Percentiles rank a stretch among this genome's conserved stretches.
Evolutionary conservation across 352 stramenopile genomes (phyloP).

Genomic region (Pythium biforme): DNA sequence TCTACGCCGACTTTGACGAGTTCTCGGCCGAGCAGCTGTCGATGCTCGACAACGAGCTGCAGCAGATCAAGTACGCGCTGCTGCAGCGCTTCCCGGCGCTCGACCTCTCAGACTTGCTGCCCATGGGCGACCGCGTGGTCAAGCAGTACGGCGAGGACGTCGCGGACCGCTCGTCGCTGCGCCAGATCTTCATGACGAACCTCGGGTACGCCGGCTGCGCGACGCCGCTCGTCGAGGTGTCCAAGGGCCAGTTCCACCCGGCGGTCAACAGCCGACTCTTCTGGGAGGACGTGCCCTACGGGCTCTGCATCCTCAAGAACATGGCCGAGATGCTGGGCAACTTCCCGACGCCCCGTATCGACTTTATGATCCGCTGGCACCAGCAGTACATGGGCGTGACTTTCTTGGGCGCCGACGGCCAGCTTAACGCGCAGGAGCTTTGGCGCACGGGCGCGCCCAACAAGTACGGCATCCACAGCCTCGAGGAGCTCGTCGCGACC

Average conservation of each 20-base stretch:
- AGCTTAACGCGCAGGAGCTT: constrained; percentile 88
- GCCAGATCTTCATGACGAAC: constrained; percentile 91
- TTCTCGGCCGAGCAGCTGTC: constrained; percentile 90
- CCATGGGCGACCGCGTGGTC: constrained; percentile 88
- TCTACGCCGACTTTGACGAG: constrained; percentile 93
- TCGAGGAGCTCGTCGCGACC: constrained; percentile 89
- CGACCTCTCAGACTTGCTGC: constrained; percentile 88
- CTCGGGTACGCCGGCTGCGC: constrained; percentile 88
- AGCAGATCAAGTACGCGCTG: constrained; percentile 90
- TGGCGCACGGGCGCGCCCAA: constrained; percentile 88
- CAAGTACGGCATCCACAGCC: constrained; percentile 90
- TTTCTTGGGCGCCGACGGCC: constrained; percentile 84
- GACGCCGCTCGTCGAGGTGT: constrained; percentile 85
- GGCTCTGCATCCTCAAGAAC: constrained; percentile 92
- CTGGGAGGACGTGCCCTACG: constrained; percentile 93
- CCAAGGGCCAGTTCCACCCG: constrained; percentile 72
- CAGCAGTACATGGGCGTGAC: constrained; percentile 90
- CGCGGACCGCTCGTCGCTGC: constrained; percentile 79
- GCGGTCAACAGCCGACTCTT: constrained; percentile 87
- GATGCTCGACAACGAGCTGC: constrained; percentile 93
- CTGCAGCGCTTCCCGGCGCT: constrained; percentile 89
- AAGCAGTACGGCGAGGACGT: constrained; percentile 93
- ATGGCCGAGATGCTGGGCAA: constrained; percentile 92
- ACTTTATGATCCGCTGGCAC: constrained; percentile 94
- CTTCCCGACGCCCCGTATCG: constrained; percentile 90